Conservation (phyloP, 352 stramenopile genomes). For the Globisporangium middletonii region DNA sequence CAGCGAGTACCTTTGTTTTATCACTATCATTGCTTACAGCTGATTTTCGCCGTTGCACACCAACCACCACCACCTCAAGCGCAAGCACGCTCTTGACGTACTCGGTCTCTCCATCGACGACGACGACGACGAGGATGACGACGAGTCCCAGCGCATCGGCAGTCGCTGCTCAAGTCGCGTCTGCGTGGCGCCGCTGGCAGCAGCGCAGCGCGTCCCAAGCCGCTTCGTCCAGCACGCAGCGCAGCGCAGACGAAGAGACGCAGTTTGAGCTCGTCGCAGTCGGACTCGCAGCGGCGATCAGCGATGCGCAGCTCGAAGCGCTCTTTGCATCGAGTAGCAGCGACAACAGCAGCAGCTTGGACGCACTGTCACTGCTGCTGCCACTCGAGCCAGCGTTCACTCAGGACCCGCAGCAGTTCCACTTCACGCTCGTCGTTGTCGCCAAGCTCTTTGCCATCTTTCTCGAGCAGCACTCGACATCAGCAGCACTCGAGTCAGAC, state of each 20-base stretch:
- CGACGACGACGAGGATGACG: neutral
- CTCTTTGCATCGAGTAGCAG: conserved; percentile 14
- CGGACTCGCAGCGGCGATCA: conserved; percentile 21
- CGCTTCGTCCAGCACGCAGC: neutral
- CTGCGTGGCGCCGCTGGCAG: conserved; percentile 13
- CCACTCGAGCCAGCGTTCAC: conserved; percentile 21
- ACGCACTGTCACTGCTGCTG: conserved; percentile 28
- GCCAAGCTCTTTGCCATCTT: conserved; percentile 20
- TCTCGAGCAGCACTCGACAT: neutral
- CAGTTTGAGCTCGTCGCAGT: conserved; percentile 54
- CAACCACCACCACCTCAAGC: too few species aligned
- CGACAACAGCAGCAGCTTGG: neutral
- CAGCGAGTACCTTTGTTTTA: neutral
- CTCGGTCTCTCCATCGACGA: neutral
- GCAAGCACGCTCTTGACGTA: neutral
- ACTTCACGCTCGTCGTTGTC: conserved; percentile 36
- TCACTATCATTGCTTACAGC: too few species aligned
- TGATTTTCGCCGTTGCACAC: too few species aligned
- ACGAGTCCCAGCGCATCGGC: neutral
- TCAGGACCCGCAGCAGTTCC: conserved; percentile 16
- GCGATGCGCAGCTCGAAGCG: conserved; percentile 16
- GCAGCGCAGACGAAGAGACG: conserved; percentile 23
- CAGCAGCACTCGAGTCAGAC: neutral
- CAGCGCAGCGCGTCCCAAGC: neutral
- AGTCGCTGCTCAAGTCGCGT: conserved; percentile 12